Conservation (phyloP, 768 basidiomycete species). For the Pleurotus djamor region DNA sequence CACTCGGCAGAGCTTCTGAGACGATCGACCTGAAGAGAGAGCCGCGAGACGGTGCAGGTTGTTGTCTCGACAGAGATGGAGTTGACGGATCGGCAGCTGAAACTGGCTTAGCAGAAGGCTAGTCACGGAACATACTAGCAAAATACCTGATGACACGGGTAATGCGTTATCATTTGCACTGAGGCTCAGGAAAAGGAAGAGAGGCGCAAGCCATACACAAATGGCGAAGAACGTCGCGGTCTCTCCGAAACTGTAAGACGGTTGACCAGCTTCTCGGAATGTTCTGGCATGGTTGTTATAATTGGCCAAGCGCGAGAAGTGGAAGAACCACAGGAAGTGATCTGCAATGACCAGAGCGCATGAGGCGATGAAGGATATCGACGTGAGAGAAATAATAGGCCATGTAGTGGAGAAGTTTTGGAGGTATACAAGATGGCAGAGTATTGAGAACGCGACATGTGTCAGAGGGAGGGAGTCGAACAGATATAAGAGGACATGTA, state of each 20-base stretch:
- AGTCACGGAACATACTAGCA: not conserved
- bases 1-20: slow-evolving; percentile 41
- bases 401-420: slow-evolving; percentile 89
- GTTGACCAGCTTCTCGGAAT: slow-evolving; percentile 34
- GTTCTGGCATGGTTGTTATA: slow-evolving; percentile 54
- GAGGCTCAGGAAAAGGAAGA: slow-evolving; percentile 94
- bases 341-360: slow-evolving; percentile 83
- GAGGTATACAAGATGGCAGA: slow-evolving; percentile 86
- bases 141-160: slow-evolving; percentile 67
- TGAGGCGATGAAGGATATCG: slow-evolving; percentile 79
- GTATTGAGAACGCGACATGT: slow-evolving; percentile 75
- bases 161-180: slow-evolving; percentile 97
- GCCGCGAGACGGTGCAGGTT: slow-evolving; percentile 29
- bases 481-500: slow-evolving; percentile 78
- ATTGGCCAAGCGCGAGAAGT: slow-evolving; percentile 77
- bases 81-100: slow-evolving; percentile 35
- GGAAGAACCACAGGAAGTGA: slow-evolving; percentile 97
- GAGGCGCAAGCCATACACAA: slow-evolving; percentile 86
- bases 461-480: slow-evolving; percentile 79
- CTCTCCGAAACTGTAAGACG: slow-evolving; percentile 52
- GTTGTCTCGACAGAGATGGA: slow-evolving; percentile 26
- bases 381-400: slow-evolving; percentile 93
- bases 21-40: slow-evolving; percentile 72
- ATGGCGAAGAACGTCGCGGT: slow-evolving; percentile 83
- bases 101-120: too few relatives aligned